Base-by-base conservation (phyloP, 2,329 filamentous ascomycete genomes). In the Erysiphe neolycopersici region DNA sequence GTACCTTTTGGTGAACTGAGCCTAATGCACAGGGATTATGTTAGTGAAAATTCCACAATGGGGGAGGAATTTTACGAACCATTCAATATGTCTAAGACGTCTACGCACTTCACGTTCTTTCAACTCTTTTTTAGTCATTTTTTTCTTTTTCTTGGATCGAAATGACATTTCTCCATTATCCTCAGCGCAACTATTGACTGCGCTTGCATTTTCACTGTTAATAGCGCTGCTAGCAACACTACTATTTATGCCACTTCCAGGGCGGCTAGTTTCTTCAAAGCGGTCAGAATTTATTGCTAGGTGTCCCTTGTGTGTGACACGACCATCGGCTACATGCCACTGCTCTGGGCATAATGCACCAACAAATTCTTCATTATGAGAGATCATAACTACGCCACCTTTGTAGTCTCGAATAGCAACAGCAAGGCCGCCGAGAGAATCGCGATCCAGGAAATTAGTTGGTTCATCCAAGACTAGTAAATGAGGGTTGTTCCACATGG, bases 401-500 rank as follows among this genome's bases (percentile, higher is more conserved):
- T 84, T 91, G 73, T 91, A 98, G 58, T 95, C 89, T 52, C 85
- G 82, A 56, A 98, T 95, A 51, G 89, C 89, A 36, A 93, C 84
- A n/a, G 89, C 85, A 44, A 98, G 72, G 61, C 87, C 89, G 57
- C 89, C 91, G 16, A 98, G 76, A 14, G 85, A 93, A 64, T 98
- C 89, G 54, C 89, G 84, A 58, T 98, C 89, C 67, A 98, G 75
- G 71, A 94, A 98, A 67, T 98, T 98, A 59, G 89, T 95, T 46
- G 89, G 89, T 64, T 98, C 87, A 69, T 98, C 89, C 19, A 98
- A 77, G 41, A 98, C 89, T 48, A 98, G 73, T 55, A 98, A 64
- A 65, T 98, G 89, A 0, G 89, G 89, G 67, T 95, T 95, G 66
- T 95, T 94, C 85, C 85, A 93, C 83, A 92, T 91, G 53, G 84